phyloP scores from a whole-genome alignment of 768 basidiomycete genomes.

The Pleurotus tuber-regium region DNA sequence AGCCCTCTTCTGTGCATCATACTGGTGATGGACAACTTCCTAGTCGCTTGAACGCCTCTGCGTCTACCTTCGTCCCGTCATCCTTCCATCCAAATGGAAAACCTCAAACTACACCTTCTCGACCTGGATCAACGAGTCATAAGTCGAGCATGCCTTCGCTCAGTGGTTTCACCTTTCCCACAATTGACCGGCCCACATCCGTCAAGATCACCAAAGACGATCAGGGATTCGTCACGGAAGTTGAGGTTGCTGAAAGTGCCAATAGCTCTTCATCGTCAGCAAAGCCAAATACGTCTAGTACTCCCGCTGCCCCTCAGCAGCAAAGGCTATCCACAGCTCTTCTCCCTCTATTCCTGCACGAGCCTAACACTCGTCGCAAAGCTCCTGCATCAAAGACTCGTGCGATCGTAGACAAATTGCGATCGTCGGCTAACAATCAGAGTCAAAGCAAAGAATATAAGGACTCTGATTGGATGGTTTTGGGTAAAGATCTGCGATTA shows the following conservation, averaged over 20 bases:
- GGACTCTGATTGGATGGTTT: neutral
- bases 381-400: slow-evolving; percentile 53
- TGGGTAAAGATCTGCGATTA: neutral
- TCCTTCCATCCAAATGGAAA: slow-evolving; percentile 26
- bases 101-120: slow-evolving; percentile 21
- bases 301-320: slow-evolving; percentile 26
- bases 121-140: neutral
- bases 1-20: slow-evolving; percentile 26
- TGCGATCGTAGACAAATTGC: slow-evolving; percentile 55
- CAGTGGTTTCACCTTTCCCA: slow-evolving; percentile 46
- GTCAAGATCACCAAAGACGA: slow-evolving; percentile 51
- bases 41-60: slow-evolving; percentile 37
- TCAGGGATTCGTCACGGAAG: slow-evolving; percentile 43
- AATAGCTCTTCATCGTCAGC: too few relatives aligned
- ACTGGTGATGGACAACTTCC: slow-evolving; percentile 18
- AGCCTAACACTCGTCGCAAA: slow-evolving; percentile 33
- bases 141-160: slow-evolving; percentile 19
- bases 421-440: slow-evolving; percentile 29
- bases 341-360: slow-evolving; percentile 50
- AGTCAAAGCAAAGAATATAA: too few relatives aligned
- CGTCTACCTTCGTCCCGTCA: slow-evolving; percentile 46
- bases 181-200: slow-evolving; percentile 37
- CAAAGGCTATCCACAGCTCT: slow-evolving; percentile 30
- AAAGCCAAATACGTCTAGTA: slow-evolving; percentile 14
- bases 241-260: slow-evolving; percentile 31